phyloP scores from a whole-genome alignment of 2,329 filamentous ascomycete species.

The Trichoderma koningii region DNA sequence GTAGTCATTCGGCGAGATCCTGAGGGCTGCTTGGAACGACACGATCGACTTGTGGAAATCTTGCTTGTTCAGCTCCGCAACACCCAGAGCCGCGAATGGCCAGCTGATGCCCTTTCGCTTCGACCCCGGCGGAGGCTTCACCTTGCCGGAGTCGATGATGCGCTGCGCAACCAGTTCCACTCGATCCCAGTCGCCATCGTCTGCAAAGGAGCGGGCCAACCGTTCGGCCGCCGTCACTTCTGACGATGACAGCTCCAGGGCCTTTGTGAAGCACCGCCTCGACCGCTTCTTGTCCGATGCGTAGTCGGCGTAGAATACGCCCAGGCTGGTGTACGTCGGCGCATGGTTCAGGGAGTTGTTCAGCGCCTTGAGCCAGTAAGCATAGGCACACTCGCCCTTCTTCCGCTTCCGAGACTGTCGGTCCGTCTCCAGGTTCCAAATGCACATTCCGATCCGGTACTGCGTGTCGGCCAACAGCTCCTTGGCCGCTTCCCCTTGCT shows the following conservation, averaged over 20 bases:
- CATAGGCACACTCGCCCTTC: constrained; percentile 69
- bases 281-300: constrained; percentile 83
- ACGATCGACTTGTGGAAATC: constrained; percentile 87
- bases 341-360: constrained; percentile 87
- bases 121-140: constrained; percentile 85
- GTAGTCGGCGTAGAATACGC: constrained; percentile 89
- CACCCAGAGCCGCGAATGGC: constrained; percentile 91
- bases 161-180: constrained; percentile 91
- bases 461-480: constrained; percentile 83
- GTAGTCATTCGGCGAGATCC: constrained; percentile 83
- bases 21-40: constrained; percentile 85
- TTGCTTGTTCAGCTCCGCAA: constrained; percentile 92
- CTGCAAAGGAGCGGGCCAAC: constrained; percentile 81
- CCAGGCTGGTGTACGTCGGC: constrained; percentile 86
- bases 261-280: constrained; percentile 92
- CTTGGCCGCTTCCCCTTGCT: constrained; percentile 56
- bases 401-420: constrained; percentile 75
- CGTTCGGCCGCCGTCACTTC: constrained; percentile 87
- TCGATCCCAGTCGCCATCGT: constrained; percentile 92
- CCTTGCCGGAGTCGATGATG: constrained; percentile 92
- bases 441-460: constrained; percentile 82
- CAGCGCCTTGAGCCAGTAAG: constrained; percentile 78
- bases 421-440: constrained; percentile 81
- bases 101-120: constrained; percentile 93
- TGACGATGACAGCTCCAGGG: constrained; percentile 84